Evolutionary conservation across 2,329 filamentous ascomycete genomes (phyloP).

Genomic region (Hypoxylon sp.): DNA sequence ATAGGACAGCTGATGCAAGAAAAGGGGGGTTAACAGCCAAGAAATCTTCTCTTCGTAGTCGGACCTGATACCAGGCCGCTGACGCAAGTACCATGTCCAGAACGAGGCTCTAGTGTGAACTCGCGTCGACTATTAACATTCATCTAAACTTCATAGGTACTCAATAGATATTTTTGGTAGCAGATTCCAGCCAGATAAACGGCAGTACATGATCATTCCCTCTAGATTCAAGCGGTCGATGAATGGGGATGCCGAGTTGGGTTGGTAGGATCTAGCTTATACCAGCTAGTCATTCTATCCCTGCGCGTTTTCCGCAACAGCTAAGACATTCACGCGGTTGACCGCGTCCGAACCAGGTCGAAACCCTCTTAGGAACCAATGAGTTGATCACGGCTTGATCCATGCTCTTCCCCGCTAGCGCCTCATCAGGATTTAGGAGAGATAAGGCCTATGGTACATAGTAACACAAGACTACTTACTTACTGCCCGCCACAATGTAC

Average conservation of each 20-base stretch:
- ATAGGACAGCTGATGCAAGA: conserved; percentile 44
- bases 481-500: no score
- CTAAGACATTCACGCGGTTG: conserved; percentile 42
- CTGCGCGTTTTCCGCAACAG: conserved; percentile 43
- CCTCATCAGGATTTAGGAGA: conserved; percentile 28
- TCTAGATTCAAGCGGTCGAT: conserved; percentile 10
- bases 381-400: conserved; percentile 38
- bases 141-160: background rate
- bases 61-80: conserved; percentile 27
- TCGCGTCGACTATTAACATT: background rate
- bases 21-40: conserved; percentile 49
- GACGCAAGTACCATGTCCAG: conserved; percentile 7
- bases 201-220: conserved; percentile 4
- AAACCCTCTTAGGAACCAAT: conserved; percentile 30
- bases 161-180: conserved; percentile 2
- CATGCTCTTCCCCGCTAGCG: conserved; percentile 38
- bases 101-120: conserved; percentile 3
- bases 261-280: conserved; percentile 18
- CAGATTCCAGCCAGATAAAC: conserved; percentile 11
- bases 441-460: conserved; percentile 7
- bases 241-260: conserved; percentile 2
- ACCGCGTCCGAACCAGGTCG: conserved; percentile 38
- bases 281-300: conserved; percentile 32
- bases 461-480: conserved; percentile 6
- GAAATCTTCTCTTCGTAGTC: conserved; percentile 23